phyloP scores from a whole-genome alignment of 169 alveolate species.

The Eimeria praecox region DNA sequence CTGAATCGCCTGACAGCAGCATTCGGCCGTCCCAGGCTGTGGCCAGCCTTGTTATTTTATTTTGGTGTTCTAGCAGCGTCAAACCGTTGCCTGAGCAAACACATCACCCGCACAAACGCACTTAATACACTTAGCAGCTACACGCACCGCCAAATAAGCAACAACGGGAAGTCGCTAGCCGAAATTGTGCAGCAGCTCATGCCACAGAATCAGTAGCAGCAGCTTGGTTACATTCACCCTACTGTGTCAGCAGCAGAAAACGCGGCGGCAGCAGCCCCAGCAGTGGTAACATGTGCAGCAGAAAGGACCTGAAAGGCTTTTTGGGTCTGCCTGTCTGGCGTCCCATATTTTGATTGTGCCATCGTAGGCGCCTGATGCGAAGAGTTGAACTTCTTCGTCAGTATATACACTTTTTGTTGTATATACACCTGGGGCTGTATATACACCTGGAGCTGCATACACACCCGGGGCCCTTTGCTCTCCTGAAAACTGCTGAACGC shows the following conservation, averaged over 20 bases:
- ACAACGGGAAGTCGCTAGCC: not conserved
- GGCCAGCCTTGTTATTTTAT: slow-evolving; percentile 72
- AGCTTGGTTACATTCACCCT: not conserved
- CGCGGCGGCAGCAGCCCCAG: slow-evolving; percentile 22
- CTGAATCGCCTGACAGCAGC: slow-evolving; percentile 78
- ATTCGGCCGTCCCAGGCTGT: slow-evolving; percentile 74
- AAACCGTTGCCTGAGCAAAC: slow-evolving; percentile 55
- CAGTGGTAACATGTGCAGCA: slow-evolving; percentile 4
- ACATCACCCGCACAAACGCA: not conserved
- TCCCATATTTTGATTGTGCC: slow-evolving; percentile 78
- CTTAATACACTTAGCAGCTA: not conserved
- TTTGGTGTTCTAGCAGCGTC: slow-evolving; percentile 81
- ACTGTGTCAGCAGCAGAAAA: not conserved
- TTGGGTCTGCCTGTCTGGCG: slow-evolving; percentile 57
- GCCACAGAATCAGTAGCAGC: not conserved
- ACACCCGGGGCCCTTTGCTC: slow-evolving; percentile 16
- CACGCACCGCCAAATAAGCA: not conserved
- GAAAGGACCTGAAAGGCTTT: slow-evolving; percentile 35
- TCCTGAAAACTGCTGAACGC: not conserved
- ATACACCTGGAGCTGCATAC: slow-evolving; percentile 5
- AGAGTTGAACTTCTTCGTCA: slow-evolving; percentile 36
- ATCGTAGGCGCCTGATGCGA: slow-evolving; percentile 81
- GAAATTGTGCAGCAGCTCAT: not conserved
- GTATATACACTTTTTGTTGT: not conserved
- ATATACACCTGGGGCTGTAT: slow-evolving; percentile 36